A percentile compares a stretch with the other conserved stretches of the same genome.
These are phyloP conservation scores for Xylariaceae sp. DNA, from an alignment of 2,329 filamentous ascomycete genomes.

Conservation along the genomic window DNA sequence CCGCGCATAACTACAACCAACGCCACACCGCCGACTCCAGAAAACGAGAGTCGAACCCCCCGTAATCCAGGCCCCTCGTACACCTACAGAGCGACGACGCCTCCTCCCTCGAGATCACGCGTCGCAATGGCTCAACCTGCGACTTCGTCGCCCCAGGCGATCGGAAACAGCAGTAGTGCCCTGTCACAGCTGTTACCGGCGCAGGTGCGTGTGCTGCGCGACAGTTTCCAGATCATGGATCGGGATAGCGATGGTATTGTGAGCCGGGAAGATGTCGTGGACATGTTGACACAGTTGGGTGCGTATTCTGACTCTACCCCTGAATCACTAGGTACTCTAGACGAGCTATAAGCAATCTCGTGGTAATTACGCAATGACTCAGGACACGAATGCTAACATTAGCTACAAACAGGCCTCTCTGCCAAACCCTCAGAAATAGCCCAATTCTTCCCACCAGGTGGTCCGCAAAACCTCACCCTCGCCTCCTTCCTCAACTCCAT, in stretches of 20 bases:
- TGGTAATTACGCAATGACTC: too few species aligned
- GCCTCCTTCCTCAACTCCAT: slow-evolving; percentile 81
- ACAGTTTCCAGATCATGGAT: slow-evolving; percentile 91
- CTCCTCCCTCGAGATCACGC: slow-evolving; percentile 32
- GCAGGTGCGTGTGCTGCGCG: slow-evolving; percentile 80
- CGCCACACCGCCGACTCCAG: slow-evolving; percentile 22
- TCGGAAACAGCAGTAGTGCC: slow-evolving; percentile 48
- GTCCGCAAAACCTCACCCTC: slow-evolving; percentile 69
- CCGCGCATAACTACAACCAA: too few species aligned
- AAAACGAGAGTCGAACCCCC: slow-evolving; percentile 12
- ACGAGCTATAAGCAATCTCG: background rate
- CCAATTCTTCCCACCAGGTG: slow-evolving; percentile 72
- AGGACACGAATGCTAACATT: background rate
- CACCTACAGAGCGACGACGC: slow-evolving; percentile 27
- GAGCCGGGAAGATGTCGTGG: slow-evolving; percentile 74
- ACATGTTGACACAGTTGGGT: slow-evolving; percentile 85
- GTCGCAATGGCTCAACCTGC: slow-evolving; percentile 32
- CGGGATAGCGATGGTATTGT: slow-evolving; percentile 80
- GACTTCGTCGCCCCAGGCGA: slow-evolving; percentile 29
- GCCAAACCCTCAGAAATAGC: slow-evolving; percentile 65
- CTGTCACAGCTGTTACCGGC: slow-evolving; percentile 71
- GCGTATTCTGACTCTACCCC: slow-evolving; percentile 22
- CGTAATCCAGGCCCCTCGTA: slow-evolving; percentile 2
- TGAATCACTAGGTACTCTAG: background rate
- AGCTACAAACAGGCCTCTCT: slow-evolving; percentile 57